Evolutionary conservation across 2,329 filamentous ascomycete species (phyloP), one percentile per base, ranked within the genome.

Genomic region (Sporothrix brasiliensis): DNA sequence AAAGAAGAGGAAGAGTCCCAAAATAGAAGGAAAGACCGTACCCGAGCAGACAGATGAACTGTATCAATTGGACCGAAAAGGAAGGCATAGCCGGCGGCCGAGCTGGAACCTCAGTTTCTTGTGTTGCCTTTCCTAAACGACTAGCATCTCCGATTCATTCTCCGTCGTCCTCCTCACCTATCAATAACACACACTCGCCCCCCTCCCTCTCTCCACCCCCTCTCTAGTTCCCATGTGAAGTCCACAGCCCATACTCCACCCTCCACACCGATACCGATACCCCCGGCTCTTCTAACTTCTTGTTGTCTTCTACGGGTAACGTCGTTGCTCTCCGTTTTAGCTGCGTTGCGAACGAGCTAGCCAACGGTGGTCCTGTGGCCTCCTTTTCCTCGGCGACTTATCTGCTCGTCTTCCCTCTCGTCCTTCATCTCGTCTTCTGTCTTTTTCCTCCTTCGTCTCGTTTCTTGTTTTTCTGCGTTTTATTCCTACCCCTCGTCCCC

Each of bases 261-360:
- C 68, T 60, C 44, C 68, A 69, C 56, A 63, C 68, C 68, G 68
- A 69, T 63, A 63, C 68, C 68, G 68, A 69, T 63, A 63, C 41
- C 54, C 44, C 54, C 67, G 67, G 54, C 60, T 61, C 53, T 69
- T 52, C 41, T 60, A 21, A 10, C 14, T 14, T 39, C 27, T 39
- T 54, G 34, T 21, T 41, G 44, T 54, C 34, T 21, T 13, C 67
- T 44, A 24, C 41, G 21, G 21, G 19, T 61, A 50, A 7, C 27
- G n/a, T 69, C 53, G 21, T 58, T 47, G 21, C 39, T 41, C 47
- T 69, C 68, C 56, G 68, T 47, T 68, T 10, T 44, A 54, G 67
- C 54, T 69, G 19, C 41, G 53, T 24, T 27, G 50, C 34, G 27
- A 27, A 13, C 58, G 41, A 61, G 34, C 24, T 9, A 34, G 41